These are phyloP conservation scores for Strobilomyces confusus DNA, from an alignment of 768 basidiomycete species.

Conservation along the genomic window DNA sequence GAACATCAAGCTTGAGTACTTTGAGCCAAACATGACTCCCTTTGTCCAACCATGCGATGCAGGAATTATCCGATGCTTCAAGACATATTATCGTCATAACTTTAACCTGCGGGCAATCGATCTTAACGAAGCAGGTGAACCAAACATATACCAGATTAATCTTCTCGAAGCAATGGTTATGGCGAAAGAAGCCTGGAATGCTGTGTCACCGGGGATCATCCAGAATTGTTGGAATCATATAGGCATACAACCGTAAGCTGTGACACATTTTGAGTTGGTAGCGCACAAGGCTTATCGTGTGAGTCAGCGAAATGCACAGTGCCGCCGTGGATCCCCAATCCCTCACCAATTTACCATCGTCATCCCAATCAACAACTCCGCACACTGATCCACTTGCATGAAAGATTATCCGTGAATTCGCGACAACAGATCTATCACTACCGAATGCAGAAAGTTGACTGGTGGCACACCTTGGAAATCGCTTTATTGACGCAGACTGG, in stretches of 20 bases:
- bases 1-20: neutral
- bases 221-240: neutral
- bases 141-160: neutral
- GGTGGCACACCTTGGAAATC: neutral
- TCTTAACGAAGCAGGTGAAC: neutral
- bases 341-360: neutral
- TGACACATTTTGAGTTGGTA: too few species aligned
- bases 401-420: neutral
- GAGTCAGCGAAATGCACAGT: too few species aligned
- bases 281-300: too few species aligned
- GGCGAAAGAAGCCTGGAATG: neutral
- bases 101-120: neutral
- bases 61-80: neutral
- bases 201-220: neutral
- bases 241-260: too few species aligned
- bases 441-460: neutral
- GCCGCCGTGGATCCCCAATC: too few species aligned
- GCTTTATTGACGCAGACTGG: neutral
- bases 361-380: neutral
- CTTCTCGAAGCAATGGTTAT: neutral
- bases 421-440: neutral
- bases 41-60: neutral
- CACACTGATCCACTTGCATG: neutral
- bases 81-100: neutral
- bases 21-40: neutral